Evolutionary conservation across 805 yeast species (phyloP).

Genomic region (Cyberlindnera meyerae): DNA sequence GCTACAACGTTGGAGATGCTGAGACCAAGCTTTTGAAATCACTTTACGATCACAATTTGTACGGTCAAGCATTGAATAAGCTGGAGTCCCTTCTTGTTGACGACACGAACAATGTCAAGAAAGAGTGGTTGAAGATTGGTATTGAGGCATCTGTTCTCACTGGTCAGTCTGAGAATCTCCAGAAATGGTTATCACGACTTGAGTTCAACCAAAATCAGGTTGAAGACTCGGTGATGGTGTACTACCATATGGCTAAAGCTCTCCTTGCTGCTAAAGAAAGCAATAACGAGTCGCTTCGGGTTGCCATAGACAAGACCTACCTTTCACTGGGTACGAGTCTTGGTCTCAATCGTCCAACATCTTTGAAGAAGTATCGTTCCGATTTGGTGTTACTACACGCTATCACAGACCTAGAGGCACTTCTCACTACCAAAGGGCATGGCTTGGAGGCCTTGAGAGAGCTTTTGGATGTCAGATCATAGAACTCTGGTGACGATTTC

Average conservation of each 20-base stretch:
- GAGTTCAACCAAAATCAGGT: slow-evolving; percentile 39
- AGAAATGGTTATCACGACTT: slow-evolving; percentile 54
- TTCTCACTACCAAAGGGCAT: slow-evolving; percentile 1
- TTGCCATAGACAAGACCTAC: slow-evolving; percentile 47
- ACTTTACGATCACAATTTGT: slow-evolving; percentile 69
- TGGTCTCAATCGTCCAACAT: slow-evolving; percentile 41
- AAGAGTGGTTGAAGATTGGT: slow-evolving; percentile 62
- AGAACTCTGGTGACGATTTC: slow-evolving; percentile 46
- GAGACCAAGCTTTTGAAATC: slow-evolving; percentile 63
- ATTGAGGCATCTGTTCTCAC: slow-evolving; percentile 68
- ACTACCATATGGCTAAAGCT: slow-evolving; percentile 62
- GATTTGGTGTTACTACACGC: slow-evolving; percentile 54
- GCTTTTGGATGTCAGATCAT: slow-evolving; percentile 22
- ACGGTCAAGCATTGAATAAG: slow-evolving; percentile 42
- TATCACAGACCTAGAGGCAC: slow-evolving; percentile 47
- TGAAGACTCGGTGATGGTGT: slow-evolving; percentile 51
- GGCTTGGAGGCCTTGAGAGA: slow-evolving; percentile 5
- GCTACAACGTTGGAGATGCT: slow-evolving; percentile 26
- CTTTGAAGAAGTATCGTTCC: slow-evolving; percentile 45
- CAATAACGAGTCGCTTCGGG: slow-evolving; percentile 31
- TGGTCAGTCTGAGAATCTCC: slow-evolving; percentile 47
- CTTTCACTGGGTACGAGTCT: slow-evolving; percentile 57
- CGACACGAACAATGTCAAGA: slow-evolving; percentile 6
- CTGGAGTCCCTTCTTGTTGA: slow-evolving; percentile 13
- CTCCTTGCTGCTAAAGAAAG: slow-evolving; percentile 34